Conservation (phyloP, 768 basidiomycete species). For the Hericium coralloides region DNA sequence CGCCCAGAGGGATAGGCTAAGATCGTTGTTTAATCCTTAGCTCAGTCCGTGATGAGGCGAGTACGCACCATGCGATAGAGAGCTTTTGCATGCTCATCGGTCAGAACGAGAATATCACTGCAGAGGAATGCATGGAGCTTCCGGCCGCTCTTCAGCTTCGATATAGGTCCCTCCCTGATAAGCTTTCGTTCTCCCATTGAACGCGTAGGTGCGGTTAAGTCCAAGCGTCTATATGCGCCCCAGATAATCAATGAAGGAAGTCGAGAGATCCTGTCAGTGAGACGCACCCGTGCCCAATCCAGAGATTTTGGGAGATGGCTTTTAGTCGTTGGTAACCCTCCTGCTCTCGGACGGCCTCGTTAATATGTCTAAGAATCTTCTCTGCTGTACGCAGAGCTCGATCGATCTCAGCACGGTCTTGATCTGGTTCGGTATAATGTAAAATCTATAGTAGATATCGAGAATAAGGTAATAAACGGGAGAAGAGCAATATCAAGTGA, state of each 20-base stretch:
- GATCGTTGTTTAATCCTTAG: neutral
- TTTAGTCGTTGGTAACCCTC: conserved; percentile 74
- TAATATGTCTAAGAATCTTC: conserved; percentile 68
- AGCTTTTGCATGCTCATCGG: conserved; percentile 59
- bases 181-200: conserved; percentile 75
- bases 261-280: neutral
- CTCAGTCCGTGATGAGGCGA: neutral
- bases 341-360: conserved; percentile 79
- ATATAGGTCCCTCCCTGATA: conserved; percentile 66
- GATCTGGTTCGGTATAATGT: conserved; percentile 63
- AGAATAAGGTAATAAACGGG: neutral
- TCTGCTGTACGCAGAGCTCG: conserved; percentile 57
- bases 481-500: neutral
- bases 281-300: conserved; percentile 78
- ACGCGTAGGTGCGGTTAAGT: conserved; percentile 85
- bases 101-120: conserved; percentile 82
- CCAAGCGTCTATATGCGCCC: conserved; percentile 47
- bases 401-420: conserved; percentile 50
- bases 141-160: conserved; percentile 79
- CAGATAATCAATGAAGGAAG: neutral
- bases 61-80: conserved; percentile 78
- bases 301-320: conserved; percentile 68
- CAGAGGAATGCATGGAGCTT: conserved; percentile 75
- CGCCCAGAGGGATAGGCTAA: conserved; percentile 69
- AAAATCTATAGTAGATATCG: conserved; percentile 44